A percentile compares a stretch with the other conserved stretches of the same genome.
Conservation (phyloP, 768 basidiomycete genomes). For the Cyathus striatus region DNA sequence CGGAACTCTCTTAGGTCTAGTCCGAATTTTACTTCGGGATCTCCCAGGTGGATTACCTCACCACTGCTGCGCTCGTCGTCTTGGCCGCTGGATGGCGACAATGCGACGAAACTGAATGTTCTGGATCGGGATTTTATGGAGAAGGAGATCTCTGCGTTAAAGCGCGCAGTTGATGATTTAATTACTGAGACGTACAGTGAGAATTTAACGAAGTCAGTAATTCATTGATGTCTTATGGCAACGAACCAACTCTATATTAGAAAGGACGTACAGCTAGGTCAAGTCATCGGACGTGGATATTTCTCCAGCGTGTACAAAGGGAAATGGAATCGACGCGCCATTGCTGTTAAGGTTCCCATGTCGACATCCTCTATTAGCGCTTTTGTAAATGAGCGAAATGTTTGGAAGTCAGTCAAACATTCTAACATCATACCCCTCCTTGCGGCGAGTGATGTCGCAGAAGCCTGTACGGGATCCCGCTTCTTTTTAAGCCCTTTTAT, state of each 20-base stretch:
- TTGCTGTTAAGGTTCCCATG: slow-evolving; percentile 1
- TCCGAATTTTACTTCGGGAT: too few relatives aligned
- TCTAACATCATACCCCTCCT: slow-evolving; percentile 57
- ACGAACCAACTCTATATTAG: background rate
- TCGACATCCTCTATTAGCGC: background rate
- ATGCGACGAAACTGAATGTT: too few relatives aligned
- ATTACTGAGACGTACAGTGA: too few relatives aligned
- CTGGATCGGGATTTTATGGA: too few relatives aligned
- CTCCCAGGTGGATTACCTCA: too few relatives aligned
- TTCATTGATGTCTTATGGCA: too few relatives aligned
- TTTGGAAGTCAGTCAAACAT: slow-evolving; percentile 59
- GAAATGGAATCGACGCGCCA: background rate
- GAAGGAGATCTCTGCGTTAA: too few relatives aligned
- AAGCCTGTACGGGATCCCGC: slow-evolving; percentile 53
- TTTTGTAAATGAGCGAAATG: slow-evolving; percentile 36
- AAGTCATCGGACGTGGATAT: background rate
- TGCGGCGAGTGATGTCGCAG: slow-evolving; percentile 64
- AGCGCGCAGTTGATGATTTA: too few relatives aligned
- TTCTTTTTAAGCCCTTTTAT: slow-evolving; percentile 64
- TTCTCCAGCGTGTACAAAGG: slow-evolving; percentile 2
- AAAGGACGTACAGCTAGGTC: background rate
- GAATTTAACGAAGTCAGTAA: too few relatives aligned
- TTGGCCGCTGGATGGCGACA: too few relatives aligned
- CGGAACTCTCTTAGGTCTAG: too few relatives aligned
- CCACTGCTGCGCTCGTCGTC: too few relatives aligned